Percentiles rank a stretch among this genome's conserved stretches.
Conservation (phyloP, 2,329 filamentous ascomycete species). For the Fusarium temperatum region DNA sequence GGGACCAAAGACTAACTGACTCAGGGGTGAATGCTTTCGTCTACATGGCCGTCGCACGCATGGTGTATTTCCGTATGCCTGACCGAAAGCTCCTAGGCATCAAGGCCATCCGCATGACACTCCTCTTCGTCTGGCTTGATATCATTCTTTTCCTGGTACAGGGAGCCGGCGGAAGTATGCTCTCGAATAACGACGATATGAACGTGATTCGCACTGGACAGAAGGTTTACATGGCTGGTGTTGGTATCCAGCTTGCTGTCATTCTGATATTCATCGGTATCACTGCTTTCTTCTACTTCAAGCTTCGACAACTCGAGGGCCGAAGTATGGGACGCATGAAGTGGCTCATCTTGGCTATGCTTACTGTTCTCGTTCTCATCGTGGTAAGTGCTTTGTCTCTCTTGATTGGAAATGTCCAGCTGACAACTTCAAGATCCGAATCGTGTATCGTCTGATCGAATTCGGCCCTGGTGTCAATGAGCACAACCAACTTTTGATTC, state of each 20-base stretch:
- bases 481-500: constrained; percentile 56
- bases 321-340: constrained; percentile 43
- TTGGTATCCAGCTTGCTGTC: constrained; percentile 50
- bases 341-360: constrained; percentile 47
- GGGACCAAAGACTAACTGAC: background rate
- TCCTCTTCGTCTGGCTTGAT: constrained; percentile 58
- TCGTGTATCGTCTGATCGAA: constrained; percentile 68
- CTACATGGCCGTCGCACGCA: constrained; percentile 55
- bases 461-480: constrained; percentile 57
- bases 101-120: constrained; percentile 51
- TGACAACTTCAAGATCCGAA: constrained; percentile 55
- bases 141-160: constrained; percentile 59
- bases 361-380: constrained; percentile 48
- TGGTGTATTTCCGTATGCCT: constrained; percentile 52
- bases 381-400: constrained; percentile 41
- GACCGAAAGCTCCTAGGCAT: constrained; percentile 49
- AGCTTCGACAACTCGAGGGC: constrained; percentile 36
- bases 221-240: constrained; percentile 52
- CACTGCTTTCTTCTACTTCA: constrained; percentile 48
- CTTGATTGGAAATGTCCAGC: background rate
- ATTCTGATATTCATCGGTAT: constrained; percentile 50
- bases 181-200: constrained; percentile 41
- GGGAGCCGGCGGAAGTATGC: constrained; percentile 50
- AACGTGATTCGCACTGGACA: constrained; percentile 47
- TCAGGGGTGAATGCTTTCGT: constrained; percentile 55